These are phyloP conservation scores for Aspergillus diversus DNA, from an alignment of 495 filamentous ascomycete species.

Conservation along the genomic window DNA sequence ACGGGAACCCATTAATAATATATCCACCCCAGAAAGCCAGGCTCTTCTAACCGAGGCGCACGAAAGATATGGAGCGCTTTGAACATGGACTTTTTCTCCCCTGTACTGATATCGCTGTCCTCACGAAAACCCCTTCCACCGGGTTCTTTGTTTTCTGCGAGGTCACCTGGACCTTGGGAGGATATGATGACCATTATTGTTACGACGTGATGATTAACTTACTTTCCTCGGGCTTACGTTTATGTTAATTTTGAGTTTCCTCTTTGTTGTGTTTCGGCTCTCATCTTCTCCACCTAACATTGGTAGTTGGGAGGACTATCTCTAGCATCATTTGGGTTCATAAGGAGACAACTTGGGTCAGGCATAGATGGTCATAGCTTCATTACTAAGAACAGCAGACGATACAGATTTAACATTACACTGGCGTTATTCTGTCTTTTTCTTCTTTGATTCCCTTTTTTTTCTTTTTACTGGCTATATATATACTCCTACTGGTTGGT, in stretches of 20 bases:
- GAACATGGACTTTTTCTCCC: conserved; percentile 5
- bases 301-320: not conserved
- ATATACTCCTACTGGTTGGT: not conserved
- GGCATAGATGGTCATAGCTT: not conserved
- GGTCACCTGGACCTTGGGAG: not conserved
- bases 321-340: not conserved
- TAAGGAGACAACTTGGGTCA: not conserved
- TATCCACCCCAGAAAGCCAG: conserved; percentile 33
- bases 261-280: not conserved
- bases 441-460: conserved; percentile 4
- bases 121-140: conserved; percentile 2
- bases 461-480: not conserved
- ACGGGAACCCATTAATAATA: conserved; percentile 15
- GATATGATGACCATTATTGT: not conserved
- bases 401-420: not conserved
- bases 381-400: not conserved
- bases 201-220: conserved; percentile 13
- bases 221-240: not conserved
- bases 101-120: conserved; percentile 6
- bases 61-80: conserved; percentile 44
- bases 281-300: not conserved
- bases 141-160: not conserved
- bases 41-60: conserved; percentile 37
- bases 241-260: not conserved
- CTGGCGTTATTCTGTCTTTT: not conserved